Conservation (phyloP, 1,284 basidiomycete species). For the Laetiporus sulphureus region DNA sequence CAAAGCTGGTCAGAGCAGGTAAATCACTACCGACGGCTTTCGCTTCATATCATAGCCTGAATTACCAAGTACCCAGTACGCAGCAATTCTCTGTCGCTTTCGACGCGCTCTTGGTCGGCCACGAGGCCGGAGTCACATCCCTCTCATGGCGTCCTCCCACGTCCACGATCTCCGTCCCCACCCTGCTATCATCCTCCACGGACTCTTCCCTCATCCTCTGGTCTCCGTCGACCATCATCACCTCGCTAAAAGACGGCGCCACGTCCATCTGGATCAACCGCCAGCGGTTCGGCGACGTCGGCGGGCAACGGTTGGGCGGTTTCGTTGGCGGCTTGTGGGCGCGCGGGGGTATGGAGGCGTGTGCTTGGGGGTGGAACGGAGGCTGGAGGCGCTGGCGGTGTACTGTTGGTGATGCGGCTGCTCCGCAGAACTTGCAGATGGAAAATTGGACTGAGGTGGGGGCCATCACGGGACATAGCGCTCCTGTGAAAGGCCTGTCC, state of each 20-base stretch:
- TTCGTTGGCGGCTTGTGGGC: slow-evolving; percentile 88
- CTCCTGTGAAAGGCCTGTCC: slow-evolving; percentile 67
- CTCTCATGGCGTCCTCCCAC: slow-evolving; percentile 66
- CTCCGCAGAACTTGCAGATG: slow-evolving; percentile 12
- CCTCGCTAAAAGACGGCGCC: slow-evolving; percentile 31
- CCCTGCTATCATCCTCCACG: slow-evolving; percentile 81
- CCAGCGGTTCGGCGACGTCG: slow-evolving; percentile 89
- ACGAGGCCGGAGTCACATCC: slow-evolving; percentile 88
- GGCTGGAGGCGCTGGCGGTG: slow-evolving; percentile 83
- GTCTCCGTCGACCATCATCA: slow-evolving; percentile 60
- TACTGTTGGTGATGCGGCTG: slow-evolving; percentile 10
- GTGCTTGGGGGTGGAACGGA: slow-evolving; percentile 90
- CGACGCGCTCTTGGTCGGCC: slow-evolving; percentile 87
- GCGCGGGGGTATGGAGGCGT: slow-evolving; percentile 47
- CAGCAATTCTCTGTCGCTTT: slow-evolving; percentile 75
- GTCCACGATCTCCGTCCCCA: slow-evolving; percentile 27
- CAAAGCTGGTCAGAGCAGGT: slow-evolving; percentile 48
- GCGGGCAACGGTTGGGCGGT: slow-evolving; percentile 81
- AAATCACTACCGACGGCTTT: slow-evolving; percentile 12
- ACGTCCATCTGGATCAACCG: slow-evolving; percentile 83
- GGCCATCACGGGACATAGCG: slow-evolving; percentile 80
- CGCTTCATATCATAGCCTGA: not conserved
- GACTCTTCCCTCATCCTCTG: slow-evolving; percentile 93
- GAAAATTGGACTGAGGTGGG: slow-evolving; percentile 69
- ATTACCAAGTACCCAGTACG: slow-evolving; percentile 29